phyloP scores from a whole-genome alignment of 2,329 filamentous ascomycete genomes.

The Epichloe scottii region DNA sequence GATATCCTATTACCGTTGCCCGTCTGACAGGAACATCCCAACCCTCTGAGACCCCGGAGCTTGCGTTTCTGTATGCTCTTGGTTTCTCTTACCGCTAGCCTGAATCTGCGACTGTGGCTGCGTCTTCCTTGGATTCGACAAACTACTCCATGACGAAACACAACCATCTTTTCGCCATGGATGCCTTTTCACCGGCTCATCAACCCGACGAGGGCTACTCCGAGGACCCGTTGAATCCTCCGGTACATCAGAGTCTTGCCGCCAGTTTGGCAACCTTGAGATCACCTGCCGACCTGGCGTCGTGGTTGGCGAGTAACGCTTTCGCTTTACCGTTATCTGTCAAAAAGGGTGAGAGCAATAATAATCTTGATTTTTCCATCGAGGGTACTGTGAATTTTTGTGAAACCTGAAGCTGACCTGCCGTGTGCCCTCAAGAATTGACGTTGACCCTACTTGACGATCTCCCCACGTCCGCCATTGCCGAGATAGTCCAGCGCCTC shows the following conservation, averaged over 20 bases:
- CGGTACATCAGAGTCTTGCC: constrained; percentile 20
- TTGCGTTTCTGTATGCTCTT: not conserved
- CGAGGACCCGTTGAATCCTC: constrained; percentile 51
- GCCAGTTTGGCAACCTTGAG: constrained; percentile 21
- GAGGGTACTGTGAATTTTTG: not conserved
- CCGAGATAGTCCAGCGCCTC: constrained; percentile 66
- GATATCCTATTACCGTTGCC: not conserved
- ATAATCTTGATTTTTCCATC: constrained; percentile 23
- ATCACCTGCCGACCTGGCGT: constrained; percentile 31
- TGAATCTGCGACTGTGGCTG: not conserved
- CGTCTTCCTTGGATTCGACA: not conserved
- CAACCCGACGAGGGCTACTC: constrained; percentile 80
- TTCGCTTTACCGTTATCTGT: constrained; percentile 34
- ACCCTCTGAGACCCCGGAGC: not conserved
- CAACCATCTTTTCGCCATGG: constrained; percentile 22
- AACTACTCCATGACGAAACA: constrained; percentile 15
- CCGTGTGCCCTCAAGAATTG: constrained; percentile 44
- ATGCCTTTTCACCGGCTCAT: constrained; percentile 36
- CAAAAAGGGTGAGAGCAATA: constrained; percentile 21
- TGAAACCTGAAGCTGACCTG: constrained; percentile 8
- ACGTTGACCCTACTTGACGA: constrained; percentile 67
- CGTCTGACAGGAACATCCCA: not conserved
- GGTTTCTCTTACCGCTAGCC: not conserved
- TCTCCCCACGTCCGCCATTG: constrained; percentile 67
- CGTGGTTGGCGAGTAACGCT: constrained; percentile 38